Evolutionary conservation across 306 rosid species (phyloP).

Genomic region (Dryas alaskensis): DNA sequence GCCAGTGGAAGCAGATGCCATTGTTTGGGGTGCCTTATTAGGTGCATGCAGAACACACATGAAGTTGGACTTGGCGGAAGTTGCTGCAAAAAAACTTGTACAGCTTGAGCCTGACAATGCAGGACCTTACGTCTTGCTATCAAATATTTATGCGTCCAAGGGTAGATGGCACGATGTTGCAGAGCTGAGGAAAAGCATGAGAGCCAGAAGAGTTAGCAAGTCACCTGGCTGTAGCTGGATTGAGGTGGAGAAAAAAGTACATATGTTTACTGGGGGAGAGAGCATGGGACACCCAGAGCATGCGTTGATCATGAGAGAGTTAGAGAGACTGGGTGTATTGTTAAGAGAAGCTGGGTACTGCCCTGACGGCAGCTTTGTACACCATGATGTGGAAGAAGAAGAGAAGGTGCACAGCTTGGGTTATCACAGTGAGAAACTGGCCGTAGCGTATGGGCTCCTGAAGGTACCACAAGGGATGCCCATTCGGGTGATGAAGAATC

Average conservation of each 20-base stretch:
- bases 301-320: conserved; percentile 43
- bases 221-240: conserved; percentile 81
- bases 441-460: conserved; percentile 65
- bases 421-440: conserved; percentile 72
- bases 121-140: conserved; percentile 59
- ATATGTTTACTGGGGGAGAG: conserved; percentile 64
- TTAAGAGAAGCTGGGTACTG: conserved; percentile 69
- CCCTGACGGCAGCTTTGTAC: conserved; percentile 70
- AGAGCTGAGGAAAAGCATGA: conserved; percentile 44
- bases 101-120: conserved; percentile 62
- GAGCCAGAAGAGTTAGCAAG: conserved; percentile 49
- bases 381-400: conserved; percentile 78
- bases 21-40: conserved; percentile 57
- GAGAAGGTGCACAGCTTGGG: conserved; percentile 64
- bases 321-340: conserved; percentile 52
- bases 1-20: conserved; percentile 65
- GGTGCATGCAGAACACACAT: conserved; percentile 8
- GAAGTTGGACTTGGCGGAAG: conserved; percentile 46
- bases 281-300: conserved; percentile 60
- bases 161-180: conserved; percentile 62
- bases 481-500: conserved; percentile 68
- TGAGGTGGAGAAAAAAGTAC: conserved; percentile 63
- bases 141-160: conserved; percentile 57
- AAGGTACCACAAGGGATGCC: conserved; percentile 63
- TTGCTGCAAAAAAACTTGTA: conserved; percentile 51